These are phyloP conservation scores for Fusarium verticillioides DNA, from an alignment of 2,329 filamentous ascomycete genomes.

Conservation along the genomic window DNA sequence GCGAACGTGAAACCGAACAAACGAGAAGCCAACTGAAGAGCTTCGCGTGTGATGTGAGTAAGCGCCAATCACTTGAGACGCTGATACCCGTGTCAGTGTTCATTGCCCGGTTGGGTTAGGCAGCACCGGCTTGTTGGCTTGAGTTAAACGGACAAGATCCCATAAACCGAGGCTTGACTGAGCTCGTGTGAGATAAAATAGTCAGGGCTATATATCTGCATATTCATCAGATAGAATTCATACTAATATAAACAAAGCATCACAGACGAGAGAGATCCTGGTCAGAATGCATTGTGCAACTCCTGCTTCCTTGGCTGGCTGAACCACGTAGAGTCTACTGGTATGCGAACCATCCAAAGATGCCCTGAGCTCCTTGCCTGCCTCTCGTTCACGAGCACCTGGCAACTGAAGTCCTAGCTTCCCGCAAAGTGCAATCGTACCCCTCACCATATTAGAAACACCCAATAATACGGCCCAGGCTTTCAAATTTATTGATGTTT, in stretches of 20 bases:
- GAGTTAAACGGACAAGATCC: background rate
- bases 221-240: background rate
- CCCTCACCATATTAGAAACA: background rate
- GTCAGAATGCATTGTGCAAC: background rate
- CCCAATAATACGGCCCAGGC: background rate
- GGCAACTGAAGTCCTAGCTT: background rate
- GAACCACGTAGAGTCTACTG: background rate
- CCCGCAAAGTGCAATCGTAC: background rate
- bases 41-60: background rate
- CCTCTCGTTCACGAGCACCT: background rate
- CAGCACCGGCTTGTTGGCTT: background rate
- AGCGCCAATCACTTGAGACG: background rate
- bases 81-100: conserved; percentile 9
- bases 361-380: background rate
- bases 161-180: background rate
- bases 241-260: background rate
- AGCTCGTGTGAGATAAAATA: background rate
- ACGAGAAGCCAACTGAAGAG: background rate
- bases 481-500: background rate
- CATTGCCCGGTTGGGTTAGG: conserved; percentile 10
- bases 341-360: background rate
- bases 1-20: conserved; percentile 5
- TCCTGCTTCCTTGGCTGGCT: background rate
- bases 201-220: background rate
- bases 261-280: background rate